Conservation (phyloP, 2,329 filamentous ascomycete genomes). For the Aureobasidium pullulans region DNA sequence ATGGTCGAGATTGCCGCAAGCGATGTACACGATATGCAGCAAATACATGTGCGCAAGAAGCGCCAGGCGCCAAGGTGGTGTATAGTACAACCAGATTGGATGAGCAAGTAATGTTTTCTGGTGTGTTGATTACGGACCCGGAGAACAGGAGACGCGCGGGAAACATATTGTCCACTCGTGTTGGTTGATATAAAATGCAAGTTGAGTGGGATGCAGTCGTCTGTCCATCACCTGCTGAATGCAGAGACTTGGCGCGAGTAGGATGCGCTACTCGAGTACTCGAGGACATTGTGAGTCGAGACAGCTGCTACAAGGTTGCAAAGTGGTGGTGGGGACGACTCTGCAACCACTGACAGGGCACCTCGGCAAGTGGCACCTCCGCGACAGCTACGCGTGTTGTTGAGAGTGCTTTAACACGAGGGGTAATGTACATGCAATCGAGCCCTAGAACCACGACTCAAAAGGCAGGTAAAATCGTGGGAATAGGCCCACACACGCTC, state of each 20-base stretch:
- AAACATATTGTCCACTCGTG: background rate
- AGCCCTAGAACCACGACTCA: background rate
- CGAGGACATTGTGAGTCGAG: background rate
- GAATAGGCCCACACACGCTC: background rate
- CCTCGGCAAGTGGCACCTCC: background rate
- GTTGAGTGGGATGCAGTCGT: background rate
- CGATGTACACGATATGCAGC: background rate
- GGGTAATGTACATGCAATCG: background rate
- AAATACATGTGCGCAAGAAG: conserved; percentile 2
- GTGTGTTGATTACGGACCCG: background rate
- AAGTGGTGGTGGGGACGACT: background rate
- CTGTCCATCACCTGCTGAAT: conserved; percentile 6
- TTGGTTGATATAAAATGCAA: background rate
- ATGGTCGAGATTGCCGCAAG: conserved; percentile 11
- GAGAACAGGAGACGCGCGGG: conserved; percentile 1
- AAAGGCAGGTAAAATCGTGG: background rate
- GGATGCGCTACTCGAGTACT: conserved; percentile 10
- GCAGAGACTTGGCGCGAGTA: conserved; percentile 1
- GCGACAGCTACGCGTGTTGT: background rate
- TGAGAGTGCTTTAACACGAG: background rate
- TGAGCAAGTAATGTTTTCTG: background rate
- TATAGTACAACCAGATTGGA: background rate
- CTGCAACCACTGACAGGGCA: background rate
- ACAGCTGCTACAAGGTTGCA: background rate
- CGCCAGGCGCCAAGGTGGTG: background rate